Evolutionary conservation across 192 early-diverging fungal species (phyloP).

Genomic region (Dissophora globulifera): DNA sequence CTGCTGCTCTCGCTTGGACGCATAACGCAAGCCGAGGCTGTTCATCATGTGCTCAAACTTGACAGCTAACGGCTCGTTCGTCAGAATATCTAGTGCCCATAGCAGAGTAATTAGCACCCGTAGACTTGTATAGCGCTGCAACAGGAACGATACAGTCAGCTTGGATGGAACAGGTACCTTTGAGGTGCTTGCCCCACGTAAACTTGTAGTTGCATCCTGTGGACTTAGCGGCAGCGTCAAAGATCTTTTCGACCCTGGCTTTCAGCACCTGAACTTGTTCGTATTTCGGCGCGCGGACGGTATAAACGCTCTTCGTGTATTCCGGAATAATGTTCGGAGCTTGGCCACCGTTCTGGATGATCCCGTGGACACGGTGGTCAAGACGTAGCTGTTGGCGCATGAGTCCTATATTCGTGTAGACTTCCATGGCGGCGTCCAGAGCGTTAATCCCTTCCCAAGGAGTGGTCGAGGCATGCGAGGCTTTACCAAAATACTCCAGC

Average conservation of each 20-base stretch:
- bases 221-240: slow-evolving; percentile 72
- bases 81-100: slow-evolving; percentile 72
- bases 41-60: slow-evolving; percentile 63
- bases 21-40: slow-evolving; percentile 44
- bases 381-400: slow-evolving; percentile 80
- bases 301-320: slow-evolving; percentile 67
- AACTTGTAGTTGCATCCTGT: slow-evolving; percentile 74
- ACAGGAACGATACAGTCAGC: too few relatives aligned
- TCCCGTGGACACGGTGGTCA: slow-evolving; percentile 75
- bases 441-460: slow-evolving; percentile 76
- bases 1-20: slow-evolving; percentile 48
- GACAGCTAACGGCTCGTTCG: slow-evolving; percentile 63
- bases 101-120: too few relatives aligned
- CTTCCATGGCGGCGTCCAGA: slow-evolving; percentile 76
- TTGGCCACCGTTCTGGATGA: slow-evolving; percentile 79
- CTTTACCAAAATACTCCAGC: slow-evolving; percentile 79
- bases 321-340: slow-evolving; percentile 72
- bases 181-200: slow-evolving; percentile 57
- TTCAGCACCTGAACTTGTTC: slow-evolving; percentile 62
- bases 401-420: slow-evolving; percentile 71
- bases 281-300: slow-evolving; percentile 67
- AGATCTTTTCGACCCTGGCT: slow-evolving; percentile 63
- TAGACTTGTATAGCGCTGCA: too few relatives aligned
- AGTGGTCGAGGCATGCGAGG: slow-evolving; percentile 75
- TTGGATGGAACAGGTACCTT: too few relatives aligned